Percentiles rank a stretch among this genome's conserved stretches.
Conservation (phyloP, 1,284 basidiomycete species). For the Ganoderma lucidum region DNA sequence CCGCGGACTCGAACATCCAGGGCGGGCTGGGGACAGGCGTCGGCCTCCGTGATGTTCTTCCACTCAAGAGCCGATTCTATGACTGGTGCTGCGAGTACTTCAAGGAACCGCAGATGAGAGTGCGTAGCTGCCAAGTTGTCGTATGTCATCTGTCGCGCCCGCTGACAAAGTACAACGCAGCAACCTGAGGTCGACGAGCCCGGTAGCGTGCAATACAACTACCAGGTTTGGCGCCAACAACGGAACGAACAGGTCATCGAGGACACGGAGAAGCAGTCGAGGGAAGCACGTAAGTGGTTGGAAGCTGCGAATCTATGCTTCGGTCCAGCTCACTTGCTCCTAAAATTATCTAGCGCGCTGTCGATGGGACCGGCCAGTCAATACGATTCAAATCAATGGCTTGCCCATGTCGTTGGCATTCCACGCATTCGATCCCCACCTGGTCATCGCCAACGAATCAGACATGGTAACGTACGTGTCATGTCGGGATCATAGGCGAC, state of each 20-base stretch:
- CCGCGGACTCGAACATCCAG: conserved; percentile 77
- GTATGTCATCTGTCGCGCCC: conserved; percentile 17
- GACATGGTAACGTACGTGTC: conserved; percentile 85
- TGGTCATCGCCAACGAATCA: conserved; percentile 87
- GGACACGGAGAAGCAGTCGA: conserved; percentile 77
- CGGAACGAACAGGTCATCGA: conserved; percentile 85
- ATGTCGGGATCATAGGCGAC: background rate
- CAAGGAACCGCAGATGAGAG: conserved; percentile 98
- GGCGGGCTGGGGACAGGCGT: conserved; percentile 78
- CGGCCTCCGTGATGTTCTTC: conserved; percentile 78
- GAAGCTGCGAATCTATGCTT: background rate
- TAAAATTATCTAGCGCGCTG: conserved; percentile 51
- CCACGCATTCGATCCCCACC: conserved; percentile 92
- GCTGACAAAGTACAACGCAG: conserved; percentile 47
- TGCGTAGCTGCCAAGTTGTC: conserved; percentile 47
- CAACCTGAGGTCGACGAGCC: conserved; percentile 96
- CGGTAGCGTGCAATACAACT: conserved; percentile 92
- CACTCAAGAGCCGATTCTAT: conserved; percentile 91
- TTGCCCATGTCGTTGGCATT: conserved; percentile 85
- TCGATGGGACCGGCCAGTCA: conserved; percentile 85
- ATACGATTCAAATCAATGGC: conserved; percentile 74
- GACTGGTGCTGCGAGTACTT: conserved; percentile 99
- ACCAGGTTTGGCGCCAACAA: conserved; percentile 94
- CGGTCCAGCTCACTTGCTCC: conserved; percentile 13
- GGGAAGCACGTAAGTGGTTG: conserved; percentile 70